Base-by-base conservation (phyloP, 2,329 filamentous ascomycete genomes). In the Aquanectria penicillioides region DNA sequence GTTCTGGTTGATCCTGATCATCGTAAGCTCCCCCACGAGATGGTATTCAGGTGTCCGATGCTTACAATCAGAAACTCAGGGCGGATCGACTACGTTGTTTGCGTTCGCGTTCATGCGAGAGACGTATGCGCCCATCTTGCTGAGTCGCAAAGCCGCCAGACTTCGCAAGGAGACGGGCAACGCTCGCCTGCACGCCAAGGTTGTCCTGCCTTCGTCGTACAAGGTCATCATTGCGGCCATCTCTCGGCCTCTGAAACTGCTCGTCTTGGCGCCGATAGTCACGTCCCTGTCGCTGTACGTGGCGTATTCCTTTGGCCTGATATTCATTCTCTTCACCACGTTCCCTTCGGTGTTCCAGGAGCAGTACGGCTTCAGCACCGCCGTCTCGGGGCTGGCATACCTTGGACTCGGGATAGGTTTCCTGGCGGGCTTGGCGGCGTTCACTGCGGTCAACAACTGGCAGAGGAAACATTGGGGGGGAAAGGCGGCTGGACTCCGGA, bases 211-310 rank as follows among this genome's bases (percentile, higher is more conserved):
- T 43, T 40, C 50, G 46, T 56, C 60, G 3, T 44, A 59, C 11
- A 65, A 65, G 58, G 61, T 63, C 38, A 69, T 68, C 53, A 43
- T 53, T 40, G 84, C 37, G 20, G 73, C 73, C 11, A 63, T 77
- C 5, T 61, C 76, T 25, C 68, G 79, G 12, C 81, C 81, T 0
- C 54, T 80, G 4, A 74, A 78, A 36, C 77, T 86, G 58, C 78
- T 86, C 5, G 75, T 86, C 3, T 77, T 79, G 5, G 83, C 84
- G 49, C 83, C 84, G 1, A 80, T 86, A 4, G 80, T 86, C 2
- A 79, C 84, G 37, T 79, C 81, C 31, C 63, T 75, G 11, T 74
- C 73, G 3, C 56, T 75, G 8, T 77, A 75, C 52, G 69, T 69
- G 15, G 72, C 72, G 1, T 72, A 78, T 41, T 64, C 74, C 18